These are phyloP conservation scores for Nymphaea colorata DNA, from an alignment of 164 flowering plant species.

Conservation along the genomic window DNA sequence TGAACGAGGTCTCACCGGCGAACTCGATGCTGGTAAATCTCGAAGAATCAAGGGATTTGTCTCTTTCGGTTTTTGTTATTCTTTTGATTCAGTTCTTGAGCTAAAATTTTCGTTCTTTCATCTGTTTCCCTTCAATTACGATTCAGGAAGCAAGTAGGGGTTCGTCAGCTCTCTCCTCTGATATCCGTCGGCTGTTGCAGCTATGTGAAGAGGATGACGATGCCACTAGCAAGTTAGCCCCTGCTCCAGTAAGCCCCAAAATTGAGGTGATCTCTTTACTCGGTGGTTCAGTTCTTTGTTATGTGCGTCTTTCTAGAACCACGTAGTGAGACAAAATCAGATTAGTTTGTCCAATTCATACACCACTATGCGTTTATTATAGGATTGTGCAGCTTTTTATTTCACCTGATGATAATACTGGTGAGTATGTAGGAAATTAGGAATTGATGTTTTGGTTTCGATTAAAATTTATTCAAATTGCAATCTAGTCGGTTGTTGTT, in stretches of 20 bases:
- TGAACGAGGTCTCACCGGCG: slow-evolving; percentile 88
- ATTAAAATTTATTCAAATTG: no score
- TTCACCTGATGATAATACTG: no score
- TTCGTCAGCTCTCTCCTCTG: slow-evolving; percentile 48
- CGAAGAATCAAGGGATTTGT: background rate
- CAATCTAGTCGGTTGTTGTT: no score
- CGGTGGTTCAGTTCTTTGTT: background rate
- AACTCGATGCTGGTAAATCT: slow-evolving; percentile 50
- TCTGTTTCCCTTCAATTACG: background rate
- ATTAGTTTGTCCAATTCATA: no score
- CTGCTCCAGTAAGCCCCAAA: slow-evolving; percentile 48
- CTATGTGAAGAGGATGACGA: slow-evolving; percentile 54
- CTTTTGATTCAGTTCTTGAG: background rate
- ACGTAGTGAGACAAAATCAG: no score
- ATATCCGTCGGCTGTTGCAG: slow-evolving; percentile 68
- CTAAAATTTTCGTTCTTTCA: background rate
- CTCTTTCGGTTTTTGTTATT: background rate
- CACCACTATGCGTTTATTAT: no score
- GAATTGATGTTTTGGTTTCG: no score
- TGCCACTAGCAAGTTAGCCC: slow-evolving; percentile 40
- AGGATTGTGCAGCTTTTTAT: no score
- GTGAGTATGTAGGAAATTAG: no score
- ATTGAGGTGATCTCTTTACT: slow-evolving; percentile 4
- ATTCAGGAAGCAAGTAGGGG: slow-evolving; percentile 71
- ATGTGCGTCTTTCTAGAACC: background rate